Conservation (phyloP, 2,329 filamentous ascomycete genomes). For the Laburnicola sp. region DNA sequence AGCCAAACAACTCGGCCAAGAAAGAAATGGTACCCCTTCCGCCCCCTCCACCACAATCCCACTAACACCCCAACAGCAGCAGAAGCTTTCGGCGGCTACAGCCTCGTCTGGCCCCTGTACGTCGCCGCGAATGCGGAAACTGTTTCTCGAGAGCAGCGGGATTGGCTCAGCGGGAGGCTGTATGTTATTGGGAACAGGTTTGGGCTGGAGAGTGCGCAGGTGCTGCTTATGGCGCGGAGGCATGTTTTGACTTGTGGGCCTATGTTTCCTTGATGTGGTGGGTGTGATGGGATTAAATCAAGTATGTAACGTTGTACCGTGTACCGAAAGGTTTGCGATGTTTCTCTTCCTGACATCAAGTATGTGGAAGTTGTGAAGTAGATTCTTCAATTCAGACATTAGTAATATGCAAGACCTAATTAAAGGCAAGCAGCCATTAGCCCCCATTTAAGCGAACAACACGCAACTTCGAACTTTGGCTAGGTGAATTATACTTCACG, state of each 20-base stretch:
- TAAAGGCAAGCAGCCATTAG: too few relatives aligned
- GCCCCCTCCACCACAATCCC: constrained; percentile 3
- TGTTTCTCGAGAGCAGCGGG: constrained; percentile 40
- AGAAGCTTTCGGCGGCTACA: constrained; percentile 46
- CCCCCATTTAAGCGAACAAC: too few relatives aligned
- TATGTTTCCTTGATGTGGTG: constrained; percentile 32
- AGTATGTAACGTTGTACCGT: too few relatives aligned
- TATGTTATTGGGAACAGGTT: constrained; percentile 42
- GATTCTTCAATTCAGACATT: too few relatives aligned
- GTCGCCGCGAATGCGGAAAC: constrained; percentile 44
- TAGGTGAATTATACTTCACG: too few relatives aligned
- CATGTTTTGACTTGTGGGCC: constrained; percentile 44
- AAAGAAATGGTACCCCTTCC: constrained; percentile 33
- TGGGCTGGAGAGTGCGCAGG: constrained; percentile 41
- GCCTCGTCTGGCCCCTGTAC: constrained; percentile 48
- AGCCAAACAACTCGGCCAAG: constrained; percentile 39
- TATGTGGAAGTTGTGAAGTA: too few relatives aligned
- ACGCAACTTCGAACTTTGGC: too few relatives aligned
- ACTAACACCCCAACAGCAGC: constrained; percentile 31
- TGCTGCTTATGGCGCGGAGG: constrained; percentile 39
- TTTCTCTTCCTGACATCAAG: too few relatives aligned
- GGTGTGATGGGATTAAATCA: too few relatives aligned
- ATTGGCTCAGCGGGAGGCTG: constrained; percentile 44
- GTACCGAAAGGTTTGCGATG: too few relatives aligned
- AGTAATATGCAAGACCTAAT: too few relatives aligned